phyloP scores from a whole-genome alignment of 2,329 filamentous ascomycete genomes.

The Beauveria pseudobassiana region DNA sequence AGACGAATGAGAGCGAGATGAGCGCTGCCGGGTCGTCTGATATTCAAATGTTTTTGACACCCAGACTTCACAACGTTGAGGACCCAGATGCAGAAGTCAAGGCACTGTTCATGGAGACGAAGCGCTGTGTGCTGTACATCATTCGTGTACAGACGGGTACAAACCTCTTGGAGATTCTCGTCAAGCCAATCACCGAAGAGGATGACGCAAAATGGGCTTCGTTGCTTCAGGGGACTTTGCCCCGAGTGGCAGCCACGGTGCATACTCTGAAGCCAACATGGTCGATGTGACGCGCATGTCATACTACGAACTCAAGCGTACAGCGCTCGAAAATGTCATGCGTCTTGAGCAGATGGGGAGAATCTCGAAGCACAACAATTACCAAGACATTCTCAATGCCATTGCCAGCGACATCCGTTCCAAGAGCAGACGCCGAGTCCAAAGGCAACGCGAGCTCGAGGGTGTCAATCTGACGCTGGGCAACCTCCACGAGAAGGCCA shows the following conservation, averaged over 20 bases:
- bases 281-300: constrained; percentile 84
- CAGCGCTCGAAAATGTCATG: constrained; percentile 89
- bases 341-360: constrained; percentile 78
- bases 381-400: constrained; percentile 96
- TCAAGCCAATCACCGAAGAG: constrained; percentile 78
- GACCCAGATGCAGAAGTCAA: constrained; percentile 92
- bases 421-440: constrained; percentile 87
- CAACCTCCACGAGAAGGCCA: constrained; percentile 77
- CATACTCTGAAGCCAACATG: constrained; percentile 85
- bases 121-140: constrained; percentile 93
- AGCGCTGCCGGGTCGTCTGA: constrained; percentile 78
- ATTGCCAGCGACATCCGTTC: constrained; percentile 95
- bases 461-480: constrained; percentile 67
- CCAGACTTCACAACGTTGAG: constrained; percentile 81
- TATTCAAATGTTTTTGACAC: constrained; percentile 83
- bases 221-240: constrained; percentile 69
- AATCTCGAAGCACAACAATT: constrained; percentile 84
- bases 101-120: constrained; percentile 94
- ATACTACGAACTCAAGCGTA: constrained; percentile 88
- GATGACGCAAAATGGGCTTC: constrained; percentile 84
- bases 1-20: constrained; percentile 93
- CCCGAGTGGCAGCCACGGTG: constrained; percentile 62
- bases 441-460: constrained; percentile 86
- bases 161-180: constrained; percentile 90
- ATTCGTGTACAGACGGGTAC: constrained; percentile 89